phyloP scores from a whole-genome alignment of 2,329 filamentous ascomycete genomes.

The Colletotrichum truncatum region DNA sequence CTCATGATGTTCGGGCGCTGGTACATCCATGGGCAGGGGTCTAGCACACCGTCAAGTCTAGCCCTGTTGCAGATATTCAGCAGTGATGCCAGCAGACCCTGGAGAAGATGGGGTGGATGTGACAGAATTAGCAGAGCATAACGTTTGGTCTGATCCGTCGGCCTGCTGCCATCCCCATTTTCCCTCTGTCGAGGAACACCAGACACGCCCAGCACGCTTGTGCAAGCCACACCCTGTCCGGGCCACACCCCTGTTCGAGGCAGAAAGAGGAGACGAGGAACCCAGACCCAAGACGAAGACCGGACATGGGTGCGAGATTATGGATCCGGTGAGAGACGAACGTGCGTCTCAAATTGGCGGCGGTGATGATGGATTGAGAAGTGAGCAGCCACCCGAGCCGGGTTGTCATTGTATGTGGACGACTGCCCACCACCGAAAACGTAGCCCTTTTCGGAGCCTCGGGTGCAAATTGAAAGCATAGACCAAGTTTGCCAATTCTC shows the following conservation, averaged over 20 bases:
- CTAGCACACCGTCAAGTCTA: conserved; percentile 45
- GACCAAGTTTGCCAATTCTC: conserved; percentile 12
- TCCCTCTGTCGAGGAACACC: conserved; percentile 6
- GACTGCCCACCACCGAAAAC: neutral
- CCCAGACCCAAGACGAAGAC: conserved; percentile 19
- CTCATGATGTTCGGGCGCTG: conserved; percentile 42
- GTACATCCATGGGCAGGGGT: conserved; percentile 46
- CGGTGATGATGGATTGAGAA: conserved; percentile 27
- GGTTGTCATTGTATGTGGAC: conserved; percentile 15
- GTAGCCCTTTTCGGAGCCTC: conserved; percentile 14
- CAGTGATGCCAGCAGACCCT: conserved; percentile 32
- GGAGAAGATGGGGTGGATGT: conserved; percentile 43
- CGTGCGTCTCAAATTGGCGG: conserved; percentile 28
- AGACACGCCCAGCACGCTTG: conserved; percentile 24
- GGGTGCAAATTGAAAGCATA: conserved; percentile 4
- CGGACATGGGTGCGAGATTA: conserved; percentile 27
- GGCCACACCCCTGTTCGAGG: conserved; percentile 25
- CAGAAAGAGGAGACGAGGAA: conserved; percentile 27
- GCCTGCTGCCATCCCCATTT: conserved; percentile 38
- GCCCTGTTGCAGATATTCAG: conserved; percentile 49
- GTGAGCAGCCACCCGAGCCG: conserved; percentile 24
- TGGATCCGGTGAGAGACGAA: conserved; percentile 31
- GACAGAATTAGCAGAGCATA: conserved; percentile 45
- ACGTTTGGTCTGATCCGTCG: conserved; percentile 43
- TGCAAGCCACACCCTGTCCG: conserved; percentile 28